Evolutionary conservation across 2,329 filamentous ascomycete species (phyloP), one percentile per base, ranked within the genome.

Genomic region (Hansfordia pulvinata): DNA sequence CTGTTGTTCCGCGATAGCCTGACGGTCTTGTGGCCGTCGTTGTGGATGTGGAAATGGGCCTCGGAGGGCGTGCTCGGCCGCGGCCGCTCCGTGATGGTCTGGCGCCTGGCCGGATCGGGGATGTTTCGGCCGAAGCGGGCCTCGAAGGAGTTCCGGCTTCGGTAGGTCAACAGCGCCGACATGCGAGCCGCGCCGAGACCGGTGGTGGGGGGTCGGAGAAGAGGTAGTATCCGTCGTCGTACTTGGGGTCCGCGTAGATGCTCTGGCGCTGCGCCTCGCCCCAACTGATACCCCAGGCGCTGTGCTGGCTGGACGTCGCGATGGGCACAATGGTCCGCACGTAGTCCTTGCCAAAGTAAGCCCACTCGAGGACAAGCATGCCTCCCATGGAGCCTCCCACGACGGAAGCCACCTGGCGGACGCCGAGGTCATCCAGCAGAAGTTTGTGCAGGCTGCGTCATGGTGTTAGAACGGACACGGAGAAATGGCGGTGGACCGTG

Each of bases 241-340:
- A 98, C 58, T 94, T 96, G 17, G 90, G 90, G 49, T 98, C 90
- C 20, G 84, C 86, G 56, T 96, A 98, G 49, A 98, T 96, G 64
- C 80, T 86, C 55, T 90, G 82, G 27, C 83, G 67, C 50, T 92
- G 83, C 4, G 82, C 82, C 49, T 90, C 83, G 21, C 81, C 82
- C 83, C 83, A 92, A 53, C 79, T 86, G 43, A 90, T 92, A 14
- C 83, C 78, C 83, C 83, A 92, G 5, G 83, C 83, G 42, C 81
- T 88, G 52, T 90, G 84, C 21, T 77, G 64, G 39, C 79, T 82
- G 6, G 82, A 88, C 5, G 83, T 90, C 13, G 83, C 83, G 40
- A 92, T 88, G 10, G 83, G 79, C 8, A 90, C 76, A 39, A 90
- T 75, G 37, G 66, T 75, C 37, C 75, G 72, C 30, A 92, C 82